Evolutionary conservation across 768 basidiomycete genomes (phyloP), one percentile per base, ranked within the genome.

Genomic region (Termitomyces sp.): DNA sequence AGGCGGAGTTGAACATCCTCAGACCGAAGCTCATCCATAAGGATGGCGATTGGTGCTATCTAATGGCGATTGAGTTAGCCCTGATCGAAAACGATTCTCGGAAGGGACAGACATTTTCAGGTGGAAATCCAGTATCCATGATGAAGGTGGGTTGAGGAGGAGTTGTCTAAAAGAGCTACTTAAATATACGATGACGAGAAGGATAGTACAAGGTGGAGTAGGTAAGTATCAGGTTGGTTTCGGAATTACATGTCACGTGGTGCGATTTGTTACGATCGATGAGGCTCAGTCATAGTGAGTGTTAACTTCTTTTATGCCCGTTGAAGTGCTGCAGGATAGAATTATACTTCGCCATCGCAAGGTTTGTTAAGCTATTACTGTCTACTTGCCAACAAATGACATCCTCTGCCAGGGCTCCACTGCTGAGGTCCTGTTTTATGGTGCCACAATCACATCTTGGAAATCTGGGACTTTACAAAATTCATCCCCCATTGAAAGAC

Each of bases 21-120:
- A 50, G 94, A 93, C 64, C 94, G 91, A 55, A 98, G 79, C 76
- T 98, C 96, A 77, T 98, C 96, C 89, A 97, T 94, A 55, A 97
- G 83, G 70, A 97, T 88, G 66, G 93, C 93, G 77, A 96, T 94
- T 72, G 94, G 94, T 47, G 91, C 89, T 76, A 94, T 88, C 87
- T 93, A 67, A 25, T 60, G 41, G 57, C 58, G 46, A 60, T 49
- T 30, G 19, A 39, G 50, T 59, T 49, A 47, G 21, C 46, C 53
- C 41, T 43, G 51, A 46, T 51, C 59, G 58, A 51, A 39, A 60
- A 59, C 58, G 61, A 53, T 55, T 58, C 52, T 66, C 45, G 68
- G 45, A 30, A 55, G 55, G 40, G 39, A 73, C 85, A 56, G 32
- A 90, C 89, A 74, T 90, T 87, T 74, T 89, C 89, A 64, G 74